These are phyloP conservation scores for Diplodia sapinea DNA, from an alignment of 2,329 filamentous ascomycete species.

Conservation along the genomic window DNA sequence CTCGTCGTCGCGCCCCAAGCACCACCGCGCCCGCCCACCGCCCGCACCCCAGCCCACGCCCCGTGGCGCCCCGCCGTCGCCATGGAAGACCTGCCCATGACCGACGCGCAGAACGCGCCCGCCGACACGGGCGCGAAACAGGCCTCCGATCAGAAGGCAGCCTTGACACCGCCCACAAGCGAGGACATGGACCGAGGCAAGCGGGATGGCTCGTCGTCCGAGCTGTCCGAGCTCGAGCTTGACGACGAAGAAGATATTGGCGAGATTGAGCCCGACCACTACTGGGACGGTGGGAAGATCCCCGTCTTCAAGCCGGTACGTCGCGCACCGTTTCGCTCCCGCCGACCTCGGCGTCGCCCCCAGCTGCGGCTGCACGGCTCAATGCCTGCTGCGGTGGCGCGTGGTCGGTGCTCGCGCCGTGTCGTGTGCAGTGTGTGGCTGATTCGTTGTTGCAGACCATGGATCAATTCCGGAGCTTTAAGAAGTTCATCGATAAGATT, in stretches of 20 bases:
- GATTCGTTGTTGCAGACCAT: slow-evolving; percentile 64
- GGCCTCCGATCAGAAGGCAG: slow-evolving; percentile 47
- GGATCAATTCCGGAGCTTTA: slow-evolving; percentile 93
- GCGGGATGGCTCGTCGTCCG: slow-evolving; percentile 53
- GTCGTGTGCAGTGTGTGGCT: slow-evolving; percentile 9
- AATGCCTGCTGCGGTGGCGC: slow-evolving; percentile 11
- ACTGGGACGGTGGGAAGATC: slow-evolving; percentile 80
- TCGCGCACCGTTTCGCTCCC: slow-evolving; percentile 37
- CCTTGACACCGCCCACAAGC: slow-evolving; percentile 59
- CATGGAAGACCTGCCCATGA: slow-evolving; percentile 26
- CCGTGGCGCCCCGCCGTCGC: slow-evolving; percentile 6
- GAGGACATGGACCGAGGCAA: slow-evolving; percentile 58
- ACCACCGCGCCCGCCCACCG: slow-evolving; percentile 7
- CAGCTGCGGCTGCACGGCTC: slow-evolving; percentile 16
- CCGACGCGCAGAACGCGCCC: slow-evolving; percentile 27
- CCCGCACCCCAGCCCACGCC: background rate
- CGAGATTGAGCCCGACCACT: slow-evolving; percentile 83
- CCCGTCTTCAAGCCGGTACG: slow-evolving; percentile 88
- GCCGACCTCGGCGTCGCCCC: slow-evolving; percentile 23
- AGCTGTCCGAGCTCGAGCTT: slow-evolving; percentile 56
- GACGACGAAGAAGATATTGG: slow-evolving; percentile 62
- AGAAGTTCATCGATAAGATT: slow-evolving; percentile 86
- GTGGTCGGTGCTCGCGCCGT: background rate
- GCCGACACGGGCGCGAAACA: slow-evolving; percentile 35
- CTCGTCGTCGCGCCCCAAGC: slow-evolving; percentile 6